Conservation (phyloP, 129 eudicot genomes). For the Artemisia tridentata region DNA sequence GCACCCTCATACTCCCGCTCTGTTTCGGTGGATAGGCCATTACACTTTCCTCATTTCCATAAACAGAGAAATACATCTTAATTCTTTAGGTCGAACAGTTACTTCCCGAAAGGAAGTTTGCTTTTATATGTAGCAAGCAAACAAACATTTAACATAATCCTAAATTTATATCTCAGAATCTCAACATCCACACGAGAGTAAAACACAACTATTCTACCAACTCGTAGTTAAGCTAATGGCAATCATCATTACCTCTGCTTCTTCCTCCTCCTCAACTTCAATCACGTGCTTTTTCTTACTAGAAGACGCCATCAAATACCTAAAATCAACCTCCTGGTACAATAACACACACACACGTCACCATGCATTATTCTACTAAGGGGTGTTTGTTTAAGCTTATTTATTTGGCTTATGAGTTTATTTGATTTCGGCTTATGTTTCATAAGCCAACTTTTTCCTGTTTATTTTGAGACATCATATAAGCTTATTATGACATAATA, state of each 20-base stretch:
- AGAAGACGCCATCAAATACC: conserved; percentile 42
- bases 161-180: not conserved
- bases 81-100: too few relatives aligned
- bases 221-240: not conserved
- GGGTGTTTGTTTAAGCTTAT: too few relatives aligned
- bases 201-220: not conserved
- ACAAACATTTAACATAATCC: not conserved
- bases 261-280: conserved; percentile 38
- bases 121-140: not conserved
- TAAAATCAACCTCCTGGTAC: conserved; percentile 18
- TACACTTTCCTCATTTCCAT: too few relatives aligned
- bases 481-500: too few relatives aligned
- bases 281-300: conserved; percentile 29
- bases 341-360: conserved; percentile 4
- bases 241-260: conserved; percentile 28
- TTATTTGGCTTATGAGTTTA: too few relatives aligned
- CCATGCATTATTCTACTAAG: conserved; percentile 5
- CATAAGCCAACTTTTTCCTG: too few relatives aligned
- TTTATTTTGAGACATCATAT: too few relatives aligned
- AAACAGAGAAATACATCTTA: too few relatives aligned
- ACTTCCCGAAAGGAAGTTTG: not conserved
- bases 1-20: too few relatives aligned
- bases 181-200: not conserved
- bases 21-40: too few relatives aligned
- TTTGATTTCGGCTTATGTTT: too few relatives aligned